phyloP scores from a whole-genome alignment of 495 filamentous ascomycete genomes.

The Sordaria brevicollis region DNA sequence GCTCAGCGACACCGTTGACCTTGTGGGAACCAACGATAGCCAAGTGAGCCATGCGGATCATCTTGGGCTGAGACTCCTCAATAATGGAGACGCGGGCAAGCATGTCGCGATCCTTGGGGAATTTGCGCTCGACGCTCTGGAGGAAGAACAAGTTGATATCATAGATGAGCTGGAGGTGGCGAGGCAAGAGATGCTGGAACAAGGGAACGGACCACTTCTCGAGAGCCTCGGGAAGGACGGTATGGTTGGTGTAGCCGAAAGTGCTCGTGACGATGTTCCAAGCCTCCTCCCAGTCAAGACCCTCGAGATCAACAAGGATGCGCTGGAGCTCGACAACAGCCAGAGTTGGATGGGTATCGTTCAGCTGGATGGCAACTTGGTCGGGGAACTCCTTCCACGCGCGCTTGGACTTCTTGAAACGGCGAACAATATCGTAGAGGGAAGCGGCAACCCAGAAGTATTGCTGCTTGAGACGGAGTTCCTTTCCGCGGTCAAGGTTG shows the following conservation, averaged over 20 bases:
- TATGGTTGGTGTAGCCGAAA: constrained; percentile 97
- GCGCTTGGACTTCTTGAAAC: constrained; percentile 94
- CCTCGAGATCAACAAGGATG: constrained; percentile 82
- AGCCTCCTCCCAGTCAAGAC: constrained; percentile 85
- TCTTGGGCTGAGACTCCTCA: constrained; percentile 94
- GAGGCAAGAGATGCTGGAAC: constrained; percentile 82
- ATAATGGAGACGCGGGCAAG: constrained; percentile 85
- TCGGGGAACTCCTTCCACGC: constrained; percentile 88
- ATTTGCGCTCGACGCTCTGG: constrained; percentile 75
- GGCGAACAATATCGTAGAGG: constrained; percentile 85
- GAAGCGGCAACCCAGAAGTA: constrained; percentile 99
- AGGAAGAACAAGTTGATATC: constrained; percentile 95
- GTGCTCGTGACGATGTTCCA: constrained; percentile 64
- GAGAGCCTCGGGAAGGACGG: constrained; percentile 88
- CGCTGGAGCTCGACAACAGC: constrained; percentile 92
- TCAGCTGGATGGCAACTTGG: constrained; percentile 93
- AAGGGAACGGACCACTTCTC: constrained; percentile 98
- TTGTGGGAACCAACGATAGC: constrained; percentile 97
- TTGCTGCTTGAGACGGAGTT: constrained; percentile 95
- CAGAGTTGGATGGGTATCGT: constrained; percentile 94
- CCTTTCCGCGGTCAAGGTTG: constrained; percentile 91
- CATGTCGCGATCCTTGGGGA: constrained; percentile 82
- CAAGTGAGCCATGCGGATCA: constrained; percentile 92
- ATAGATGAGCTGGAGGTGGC: constrained; percentile 96
- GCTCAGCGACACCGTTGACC: constrained; percentile 94